Evolutionary conservation across 805 yeast species (phyloP).

Genomic region (Candida tibetensis): DNA sequence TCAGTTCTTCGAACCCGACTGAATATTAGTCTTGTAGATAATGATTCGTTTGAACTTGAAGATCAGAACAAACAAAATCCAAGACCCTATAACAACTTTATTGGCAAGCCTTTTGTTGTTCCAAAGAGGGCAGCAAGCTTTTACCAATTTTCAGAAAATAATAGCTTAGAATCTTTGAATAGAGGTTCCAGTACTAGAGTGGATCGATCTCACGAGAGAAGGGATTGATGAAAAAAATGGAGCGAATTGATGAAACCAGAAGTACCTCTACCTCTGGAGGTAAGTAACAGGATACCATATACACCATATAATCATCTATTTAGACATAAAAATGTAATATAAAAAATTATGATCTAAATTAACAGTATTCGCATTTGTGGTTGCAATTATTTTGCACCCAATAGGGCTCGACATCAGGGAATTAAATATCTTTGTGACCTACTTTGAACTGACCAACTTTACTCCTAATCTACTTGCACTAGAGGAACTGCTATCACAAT

Average conservation of each 20-base stretch:
- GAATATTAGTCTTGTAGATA: slow-evolving; percentile 26
- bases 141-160: slow-evolving; percentile 9
- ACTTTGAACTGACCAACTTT: too few species aligned
- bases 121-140: slow-evolving; percentile 24
- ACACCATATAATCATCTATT: too few species aligned
- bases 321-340: too few species aligned
- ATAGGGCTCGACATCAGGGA: too few species aligned
- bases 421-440: too few species aligned
- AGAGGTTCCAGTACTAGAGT: slow-evolving; percentile 10
- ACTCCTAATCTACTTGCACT: too few species aligned
- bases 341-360: too few species aligned
- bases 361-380: too few species aligned
- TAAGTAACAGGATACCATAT: too few species aligned
- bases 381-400: too few species aligned
- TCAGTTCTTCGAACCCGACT: slow-evolving; percentile 38
- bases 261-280: neutral
- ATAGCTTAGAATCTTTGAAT: slow-evolving; percentile 26
- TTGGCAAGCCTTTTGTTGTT: slow-evolving; percentile 36
- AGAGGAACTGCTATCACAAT: too few species aligned
- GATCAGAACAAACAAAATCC: slow-evolving; percentile 4
- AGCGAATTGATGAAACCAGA: neutral
- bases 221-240: too few species aligned
- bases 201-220: neutral
- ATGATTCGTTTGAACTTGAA: slow-evolving; percentile 10
- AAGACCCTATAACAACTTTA: slow-evolving; percentile 22